Evolutionary conservation across 306 rosid genomes (phyloP).

Genomic region (Pterocarpus santalinus): DNA sequence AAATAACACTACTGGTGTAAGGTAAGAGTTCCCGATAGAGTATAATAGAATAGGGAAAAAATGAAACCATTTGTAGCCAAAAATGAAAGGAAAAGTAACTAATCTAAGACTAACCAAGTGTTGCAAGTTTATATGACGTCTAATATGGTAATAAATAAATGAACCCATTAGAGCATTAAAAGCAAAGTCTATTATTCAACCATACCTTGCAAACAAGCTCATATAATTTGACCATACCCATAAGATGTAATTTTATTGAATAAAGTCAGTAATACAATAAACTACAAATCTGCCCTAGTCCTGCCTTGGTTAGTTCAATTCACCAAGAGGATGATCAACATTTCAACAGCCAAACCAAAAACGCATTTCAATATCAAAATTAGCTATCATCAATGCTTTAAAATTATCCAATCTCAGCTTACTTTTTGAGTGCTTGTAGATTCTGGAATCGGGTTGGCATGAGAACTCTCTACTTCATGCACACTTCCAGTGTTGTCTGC

Average conservation of each 20-base stretch:
- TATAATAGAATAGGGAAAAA: too few relatives aligned
- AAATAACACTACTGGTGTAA: too few relatives aligned
- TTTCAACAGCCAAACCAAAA: conserved; percentile 19
- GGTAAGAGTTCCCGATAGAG: too few relatives aligned
- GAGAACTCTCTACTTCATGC: conserved; percentile 45
- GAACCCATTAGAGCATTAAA: neutral
- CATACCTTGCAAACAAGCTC: neutral
- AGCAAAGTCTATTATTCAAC: neutral
- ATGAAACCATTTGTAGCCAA: too few relatives aligned
- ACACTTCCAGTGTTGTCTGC: conserved; percentile 46
- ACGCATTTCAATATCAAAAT: conserved; percentile 20
- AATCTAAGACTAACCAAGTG: too few relatives aligned
- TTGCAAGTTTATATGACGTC: too few relatives aligned
- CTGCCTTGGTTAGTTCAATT: conserved; percentile 30
- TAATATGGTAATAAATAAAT: too few relatives aligned
- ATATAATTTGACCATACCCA: neutral
- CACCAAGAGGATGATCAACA: conserved; percentile 23
- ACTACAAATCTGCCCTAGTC: conserved; percentile 22
- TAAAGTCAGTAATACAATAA: conserved; percentile 20
- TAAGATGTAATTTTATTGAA: conserved; percentile 34
- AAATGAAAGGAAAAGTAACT: too few relatives aligned
- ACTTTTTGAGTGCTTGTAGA: conserved; percentile 46
- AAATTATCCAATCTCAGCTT: conserved; percentile 57
- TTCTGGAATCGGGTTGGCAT: conserved; percentile 46
- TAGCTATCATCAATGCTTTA: conserved; percentile 16